phyloP scores from a whole-genome alignment of 164 flowering plant species.

The Aristolochia californica region DNA sequence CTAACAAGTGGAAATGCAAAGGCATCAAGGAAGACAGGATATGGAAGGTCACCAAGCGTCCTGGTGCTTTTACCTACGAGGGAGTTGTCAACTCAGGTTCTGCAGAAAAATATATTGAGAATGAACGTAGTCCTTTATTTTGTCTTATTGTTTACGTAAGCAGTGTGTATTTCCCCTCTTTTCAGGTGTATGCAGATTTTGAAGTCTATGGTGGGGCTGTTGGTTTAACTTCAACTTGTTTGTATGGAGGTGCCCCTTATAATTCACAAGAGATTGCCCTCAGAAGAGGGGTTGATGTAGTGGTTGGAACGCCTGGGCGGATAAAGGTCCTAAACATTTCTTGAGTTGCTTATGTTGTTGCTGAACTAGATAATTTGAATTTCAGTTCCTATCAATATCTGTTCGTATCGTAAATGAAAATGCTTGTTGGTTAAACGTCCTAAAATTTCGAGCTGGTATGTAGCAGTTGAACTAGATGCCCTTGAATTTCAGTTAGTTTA shows the following conservation, averaged over 20 bases:
- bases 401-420: too few relatives aligned
- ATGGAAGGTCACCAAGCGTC: constrained; percentile 82
- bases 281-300: constrained; percentile 82
- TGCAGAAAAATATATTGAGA: not conserved
- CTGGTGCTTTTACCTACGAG: constrained; percentile 74
- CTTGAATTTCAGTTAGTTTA: not conserved
- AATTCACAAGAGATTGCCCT: constrained; percentile 46
- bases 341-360: not conserved
- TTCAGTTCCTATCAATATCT: too few relatives aligned
- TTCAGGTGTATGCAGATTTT: constrained; percentile 71
- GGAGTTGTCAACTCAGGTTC: constrained; percentile 85
- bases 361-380: not conserved
- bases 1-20: constrained; percentile 56
- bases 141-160: too few relatives aligned
- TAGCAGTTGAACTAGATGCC: not conserved
- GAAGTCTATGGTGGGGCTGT: constrained; percentile 72
- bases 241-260: constrained; percentile 77
- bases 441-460: too few relatives aligned
- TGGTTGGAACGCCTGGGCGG: constrained; percentile 91
- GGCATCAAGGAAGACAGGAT: constrained; percentile 53
- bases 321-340: constrained; percentile 42
- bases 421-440: too few relatives aligned
- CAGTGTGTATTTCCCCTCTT: not conserved
- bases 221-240: constrained; percentile 56
- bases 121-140: not conserved